A percentile compares a stretch with the other conserved stretches of the same genome.
phyloP scores from a whole-genome alignment of 1,139 yeast genomes.

The Dujonia santamariae region DNA sequence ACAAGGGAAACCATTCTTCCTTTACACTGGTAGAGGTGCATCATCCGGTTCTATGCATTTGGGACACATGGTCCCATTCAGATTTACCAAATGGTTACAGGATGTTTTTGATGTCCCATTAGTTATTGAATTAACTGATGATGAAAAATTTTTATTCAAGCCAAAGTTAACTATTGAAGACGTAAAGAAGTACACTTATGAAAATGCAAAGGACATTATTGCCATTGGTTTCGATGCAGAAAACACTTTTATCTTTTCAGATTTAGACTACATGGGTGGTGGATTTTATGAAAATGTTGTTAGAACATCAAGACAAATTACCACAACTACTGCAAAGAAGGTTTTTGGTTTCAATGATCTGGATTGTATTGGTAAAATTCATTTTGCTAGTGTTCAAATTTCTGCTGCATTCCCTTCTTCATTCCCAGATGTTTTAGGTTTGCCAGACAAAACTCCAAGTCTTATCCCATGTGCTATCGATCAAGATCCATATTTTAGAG shows the following conservation, averaged over 20 bases:
- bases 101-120: constrained; percentile 97
- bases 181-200: constrained; percentile 72
- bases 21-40: constrained; percentile 98
- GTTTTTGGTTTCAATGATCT: constrained; percentile 97
- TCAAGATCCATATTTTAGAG: constrained; percentile 98
- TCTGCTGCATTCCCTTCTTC: constrained; percentile 95
- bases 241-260: constrained; percentile 93
- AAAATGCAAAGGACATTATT: constrained; percentile 90
- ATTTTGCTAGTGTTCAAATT: constrained; percentile 94
- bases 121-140: constrained; percentile 94
- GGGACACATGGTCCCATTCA: constrained; percentile 96
- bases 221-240: constrained; percentile 94
- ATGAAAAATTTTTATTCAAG: constrained; percentile 94
- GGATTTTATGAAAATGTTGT: constrained; percentile 93
- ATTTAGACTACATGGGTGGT: constrained; percentile 89
- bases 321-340: constrained; percentile 92
- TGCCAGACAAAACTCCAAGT: constrained; percentile 87
- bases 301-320: constrained; percentile 90
- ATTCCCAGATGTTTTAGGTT: constrained; percentile 88
- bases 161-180: constrained; percentile 85
- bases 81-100: constrained; percentile 97
- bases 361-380: constrained; percentile 91
- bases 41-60: constrained; percentile 92
- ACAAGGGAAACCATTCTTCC: constrained; percentile 90
- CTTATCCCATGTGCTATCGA: constrained; percentile 99